Evolutionary conservation across 257 asterid genomes (phyloP).

Genomic region (Solanum corneliomulleri): DNA sequence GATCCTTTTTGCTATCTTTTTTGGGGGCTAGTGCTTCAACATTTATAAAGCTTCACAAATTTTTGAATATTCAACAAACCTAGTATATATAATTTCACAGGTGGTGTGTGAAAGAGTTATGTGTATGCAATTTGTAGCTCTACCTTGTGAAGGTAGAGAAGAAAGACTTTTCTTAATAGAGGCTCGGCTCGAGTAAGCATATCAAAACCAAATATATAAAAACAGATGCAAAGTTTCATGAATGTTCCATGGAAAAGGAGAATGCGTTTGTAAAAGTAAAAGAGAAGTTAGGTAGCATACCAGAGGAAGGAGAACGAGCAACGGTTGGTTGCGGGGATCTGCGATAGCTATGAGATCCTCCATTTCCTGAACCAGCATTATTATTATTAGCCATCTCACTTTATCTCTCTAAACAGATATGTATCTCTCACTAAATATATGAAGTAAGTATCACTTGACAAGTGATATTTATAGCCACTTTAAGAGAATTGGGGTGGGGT

Average conservation of each 20-base stretch:
- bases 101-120: background rate
- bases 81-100: background rate
- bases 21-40: background rate
- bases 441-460: background rate
- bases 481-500: background rate
- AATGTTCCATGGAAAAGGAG: background rate
- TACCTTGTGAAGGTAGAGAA: background rate
- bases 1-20: background rate
- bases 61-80: background rate
- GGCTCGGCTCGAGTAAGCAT: background rate
- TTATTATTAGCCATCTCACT: background rate
- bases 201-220: background rate
- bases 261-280: background rate
- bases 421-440: background rate
- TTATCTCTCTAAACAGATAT: background rate
- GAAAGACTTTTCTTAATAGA: no score
- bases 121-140: background rate
- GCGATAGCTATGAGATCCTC: slow-evolving; percentile 55
- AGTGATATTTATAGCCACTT: slow-evolving; percentile 12
- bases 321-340: slow-evolving; percentile 21
- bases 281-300: background rate
- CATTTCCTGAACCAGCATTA: slow-evolving; percentile 26
- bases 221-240: background rate
- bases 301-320: background rate
- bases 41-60: background rate